Percentiles rank a stretch among this genome's conserved stretches.
Conservation (phyloP, 2,329 filamentous ascomycete species). For the Colletotrichum kahawae region DNA sequence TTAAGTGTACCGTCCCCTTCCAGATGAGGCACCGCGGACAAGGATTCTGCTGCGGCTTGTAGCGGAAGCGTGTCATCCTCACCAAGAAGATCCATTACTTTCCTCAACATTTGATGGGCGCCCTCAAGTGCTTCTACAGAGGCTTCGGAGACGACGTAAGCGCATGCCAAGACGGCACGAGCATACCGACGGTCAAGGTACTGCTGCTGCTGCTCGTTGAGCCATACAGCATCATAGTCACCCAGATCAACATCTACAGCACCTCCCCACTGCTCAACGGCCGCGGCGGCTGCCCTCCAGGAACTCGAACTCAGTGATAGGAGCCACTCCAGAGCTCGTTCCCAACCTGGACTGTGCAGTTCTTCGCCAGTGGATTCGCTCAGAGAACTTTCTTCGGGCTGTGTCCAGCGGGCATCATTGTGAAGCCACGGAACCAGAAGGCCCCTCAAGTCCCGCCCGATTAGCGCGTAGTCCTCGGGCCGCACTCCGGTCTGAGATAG, state of each 20-base stretch:
- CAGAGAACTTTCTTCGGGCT: neutral
- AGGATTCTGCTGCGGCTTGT: constrained; percentile 48
- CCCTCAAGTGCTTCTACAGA: constrained; percentile 62
- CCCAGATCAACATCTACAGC: constrained; percentile 74
- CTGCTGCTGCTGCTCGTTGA: constrained; percentile 64
- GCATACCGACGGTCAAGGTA: constrained; percentile 70
- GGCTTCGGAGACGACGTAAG: constrained; percentile 69
- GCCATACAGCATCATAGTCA: constrained; percentile 58
- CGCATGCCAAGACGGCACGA: constrained; percentile 69
- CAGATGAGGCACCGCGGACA: constrained; percentile 40
- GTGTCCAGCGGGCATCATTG: constrained; percentile 62
- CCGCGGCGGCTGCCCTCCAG: constrained; percentile 67
- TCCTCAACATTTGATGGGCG: constrained; percentile 64
- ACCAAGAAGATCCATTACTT: constrained; percentile 65
- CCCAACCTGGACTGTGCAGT: constrained; percentile 67
- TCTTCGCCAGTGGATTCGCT: constrained; percentile 23
- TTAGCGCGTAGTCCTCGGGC: constrained; percentile 41
- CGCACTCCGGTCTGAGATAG: constrained; percentile 59
- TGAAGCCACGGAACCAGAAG: constrained; percentile 78
- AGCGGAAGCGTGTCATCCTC: constrained; percentile 61
- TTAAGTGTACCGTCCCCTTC: constrained; percentile 38
- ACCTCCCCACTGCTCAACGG: constrained; percentile 75
- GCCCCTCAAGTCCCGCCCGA: constrained; percentile 70
- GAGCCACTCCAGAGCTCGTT: constrained; percentile 72
- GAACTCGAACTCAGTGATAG: constrained; percentile 61